Percentiles rank a stretch among this genome's conserved stretches.
Conservation (phyloP, 1,139 yeast genomes). For the Geotrichum carabidarum region DNA sequence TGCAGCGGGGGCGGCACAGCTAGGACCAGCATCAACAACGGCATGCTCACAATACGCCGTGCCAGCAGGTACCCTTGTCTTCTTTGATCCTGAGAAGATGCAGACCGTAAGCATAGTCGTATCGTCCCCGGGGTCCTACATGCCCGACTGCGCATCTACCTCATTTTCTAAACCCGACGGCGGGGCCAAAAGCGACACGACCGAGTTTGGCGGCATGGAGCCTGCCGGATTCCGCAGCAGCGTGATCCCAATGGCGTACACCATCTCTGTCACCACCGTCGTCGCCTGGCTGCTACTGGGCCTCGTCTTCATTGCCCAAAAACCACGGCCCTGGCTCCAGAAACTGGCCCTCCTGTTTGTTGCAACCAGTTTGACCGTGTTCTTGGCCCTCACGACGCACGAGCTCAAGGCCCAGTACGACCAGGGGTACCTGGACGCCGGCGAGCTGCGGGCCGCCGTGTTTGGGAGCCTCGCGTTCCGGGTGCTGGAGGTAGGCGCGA, state of each 20-base stretch:
- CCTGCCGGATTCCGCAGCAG: constrained; percentile 34
- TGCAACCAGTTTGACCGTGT: constrained; percentile 34
- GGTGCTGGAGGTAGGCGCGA: constrained; percentile 58
- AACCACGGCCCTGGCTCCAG: constrained; percentile 37
- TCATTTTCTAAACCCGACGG: not conserved
- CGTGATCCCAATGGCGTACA: constrained; percentile 35
- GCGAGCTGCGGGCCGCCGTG: constrained; percentile 48
- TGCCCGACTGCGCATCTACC: constrained; percentile 20
- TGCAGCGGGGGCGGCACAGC: too few relatives aligned
- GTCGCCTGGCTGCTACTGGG: constrained; percentile 37
- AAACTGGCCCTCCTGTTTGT: constrained; percentile 33
- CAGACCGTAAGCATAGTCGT: constrained; percentile 18
- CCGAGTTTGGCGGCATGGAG: too few relatives aligned
- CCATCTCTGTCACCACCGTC: constrained; percentile 36
- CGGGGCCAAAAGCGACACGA: too few relatives aligned
- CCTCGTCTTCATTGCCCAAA: constrained; percentile 32
- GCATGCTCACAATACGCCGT: constrained; percentile 22
- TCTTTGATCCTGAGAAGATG: constrained; percentile 21
- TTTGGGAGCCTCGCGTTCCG: constrained; percentile 48
- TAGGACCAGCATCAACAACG: not conserved
- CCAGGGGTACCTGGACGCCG: constrained; percentile 52
- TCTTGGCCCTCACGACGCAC: constrained; percentile 29
- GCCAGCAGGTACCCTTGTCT: constrained; percentile 28
- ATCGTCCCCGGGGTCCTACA: constrained; percentile 21
- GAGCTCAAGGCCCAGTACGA: constrained; percentile 40